Conservation (phyloP, 129 eudicot species). For the Lonicera japonica region DNA sequence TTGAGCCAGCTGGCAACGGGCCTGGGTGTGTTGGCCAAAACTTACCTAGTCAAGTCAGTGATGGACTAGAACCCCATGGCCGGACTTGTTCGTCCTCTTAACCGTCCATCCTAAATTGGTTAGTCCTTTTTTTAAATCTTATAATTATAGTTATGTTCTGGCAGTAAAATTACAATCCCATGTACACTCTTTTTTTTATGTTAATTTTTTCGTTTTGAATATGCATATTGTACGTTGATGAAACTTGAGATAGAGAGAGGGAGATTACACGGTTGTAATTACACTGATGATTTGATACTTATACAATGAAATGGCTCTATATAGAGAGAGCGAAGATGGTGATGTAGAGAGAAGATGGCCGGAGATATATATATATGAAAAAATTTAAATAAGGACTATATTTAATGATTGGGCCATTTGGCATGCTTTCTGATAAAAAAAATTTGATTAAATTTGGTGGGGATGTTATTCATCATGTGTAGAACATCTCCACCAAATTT, state of each 20-base stretch:
- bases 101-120: constrained; percentile 38
- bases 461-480: too few relatives aligned
- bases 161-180: too few relatives aligned
- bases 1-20: constrained; percentile 72
- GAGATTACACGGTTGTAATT: neutral
- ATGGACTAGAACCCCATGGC: constrained; percentile 56
- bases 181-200: neutral
- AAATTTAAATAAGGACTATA: too few relatives aligned
- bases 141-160: neutral
- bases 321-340: too few relatives aligned
- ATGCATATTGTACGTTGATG: neutral
- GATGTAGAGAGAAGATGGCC: too few relatives aligned
- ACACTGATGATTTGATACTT: neutral
- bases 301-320: constrained; percentile 3
- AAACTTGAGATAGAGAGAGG: neutral
- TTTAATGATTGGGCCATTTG: too few relatives aligned
- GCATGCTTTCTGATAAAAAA: too few relatives aligned
- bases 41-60: constrained; percentile 56
- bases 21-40: constrained; percentile 68
- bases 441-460: too few relatives aligned
- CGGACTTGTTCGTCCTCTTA: constrained; percentile 58
- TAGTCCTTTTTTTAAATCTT: neutral
- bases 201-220: too few relatives aligned
- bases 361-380: too few relatives aligned
- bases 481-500: too few relatives aligned